Evolutionary conservation across 305 asterid species (phyloP).

Genomic region (Coffea humblotiana): DNA sequence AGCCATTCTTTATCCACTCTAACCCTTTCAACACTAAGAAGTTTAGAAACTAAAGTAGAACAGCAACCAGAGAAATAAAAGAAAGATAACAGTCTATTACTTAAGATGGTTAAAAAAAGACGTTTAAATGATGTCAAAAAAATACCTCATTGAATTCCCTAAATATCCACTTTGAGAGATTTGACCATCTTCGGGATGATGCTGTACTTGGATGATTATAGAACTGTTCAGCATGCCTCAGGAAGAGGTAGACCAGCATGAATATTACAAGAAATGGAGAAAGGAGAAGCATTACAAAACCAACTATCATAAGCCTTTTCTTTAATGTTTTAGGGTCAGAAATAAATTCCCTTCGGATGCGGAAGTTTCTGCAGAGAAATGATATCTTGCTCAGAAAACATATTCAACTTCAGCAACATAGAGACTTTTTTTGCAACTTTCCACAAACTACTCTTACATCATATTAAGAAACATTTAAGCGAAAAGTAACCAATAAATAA

Average conservation of each 20-base stretch:
- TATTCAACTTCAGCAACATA: not conserved
- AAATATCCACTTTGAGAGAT: conserved; percentile 92
- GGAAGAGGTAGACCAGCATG: conserved; percentile 94
- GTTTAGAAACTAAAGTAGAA: not conserved
- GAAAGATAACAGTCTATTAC: not conserved
- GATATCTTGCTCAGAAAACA: not conserved
- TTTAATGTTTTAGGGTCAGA: conserved; percentile 76
- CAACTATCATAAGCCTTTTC: conserved; percentile 93
- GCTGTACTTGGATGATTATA: conserved; percentile 96
- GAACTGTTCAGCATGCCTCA: conserved; percentile 97
- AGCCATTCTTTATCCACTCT: not conserved
- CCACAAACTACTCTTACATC: not conserved
- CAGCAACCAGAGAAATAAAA: not conserved
- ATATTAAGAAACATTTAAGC: not conserved
- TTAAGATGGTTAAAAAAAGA: not conserved
- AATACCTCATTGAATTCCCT: conserved; percentile 97
- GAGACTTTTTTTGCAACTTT: not conserved
- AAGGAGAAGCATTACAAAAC: conserved; percentile 71
- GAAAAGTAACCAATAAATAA: not conserved
- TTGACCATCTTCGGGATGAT: conserved; percentile 97
- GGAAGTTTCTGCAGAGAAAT: conserved; percentile 63
- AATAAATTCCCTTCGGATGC: conserved; percentile 76
- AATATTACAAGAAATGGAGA: conserved; percentile 97
- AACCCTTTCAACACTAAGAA: not conserved
- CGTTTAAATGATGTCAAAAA: conserved; percentile 8